Evolutionary conservation across 2,329 filamentous ascomycete species (phyloP), one percentile per base, ranked within the genome.

Genomic region (Colletotrichum theobromicola): DNA sequence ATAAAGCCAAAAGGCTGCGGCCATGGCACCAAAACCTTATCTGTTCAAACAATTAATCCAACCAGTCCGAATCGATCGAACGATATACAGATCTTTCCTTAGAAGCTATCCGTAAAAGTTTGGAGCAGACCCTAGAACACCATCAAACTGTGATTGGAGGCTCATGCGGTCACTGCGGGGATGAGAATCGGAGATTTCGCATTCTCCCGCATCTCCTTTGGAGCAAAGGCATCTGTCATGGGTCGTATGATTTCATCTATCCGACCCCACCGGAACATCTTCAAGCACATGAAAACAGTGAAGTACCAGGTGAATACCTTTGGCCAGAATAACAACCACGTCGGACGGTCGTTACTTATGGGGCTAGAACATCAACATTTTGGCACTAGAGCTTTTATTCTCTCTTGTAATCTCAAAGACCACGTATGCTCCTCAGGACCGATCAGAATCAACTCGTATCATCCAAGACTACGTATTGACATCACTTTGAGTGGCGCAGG

Each of bases 401-500:
- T 46, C 42, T 46, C 16, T 18, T n/a, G 42, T 46, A 5, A 46
- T 46, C 13, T 0, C 9, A 13, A 0, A 18, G n/a, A 7, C 13
- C 2, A 18, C 8, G 37, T n/a, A 12, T n/a, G 2, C 18, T 46
- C 37, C 12, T 21, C 37, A 21, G 0, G 3, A 4, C 18, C 7
- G 0, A 21, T n/a, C 42, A 18, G 42, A 21, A 10, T 10, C n/a
- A 21, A 0, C n/a, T 12, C 13, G 21, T 7, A 2, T n/a, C 42
- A 21, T 46, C 10, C n/a, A 1, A 46, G n/a, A 18, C 5, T 21
- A 46, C 42, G 7, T 46, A 5, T 46, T 12, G 6, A 3, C 10
- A 13, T 13, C 1, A 7, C 7, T 0, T 46, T n/a, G 5, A 46
- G 18, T 46, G 18, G 42, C 3, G n/a, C 7, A 6, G 18, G 10